Base-by-base conservation (phyloP, 805 yeast species). In the Candida ortonii region DNA sequence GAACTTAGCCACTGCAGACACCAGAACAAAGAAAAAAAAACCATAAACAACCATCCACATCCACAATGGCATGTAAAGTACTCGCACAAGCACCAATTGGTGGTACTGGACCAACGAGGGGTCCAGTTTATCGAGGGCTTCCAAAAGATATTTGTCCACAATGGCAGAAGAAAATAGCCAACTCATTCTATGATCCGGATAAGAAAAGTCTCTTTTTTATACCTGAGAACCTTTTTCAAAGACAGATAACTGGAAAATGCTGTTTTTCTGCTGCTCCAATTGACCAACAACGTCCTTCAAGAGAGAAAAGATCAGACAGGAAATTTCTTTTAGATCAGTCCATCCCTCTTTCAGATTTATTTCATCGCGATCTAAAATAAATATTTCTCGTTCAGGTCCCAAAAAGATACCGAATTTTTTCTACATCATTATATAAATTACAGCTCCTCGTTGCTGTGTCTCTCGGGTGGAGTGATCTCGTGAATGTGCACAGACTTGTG, bases 401-500 rank as follows among this genome's bases (percentile, higher is more conserved):
- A n/a, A n/a, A n/a, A n/a, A n/a, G n/a, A n/a, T n/a, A n/a, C 22
- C 22, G 15, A n/a, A 6, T 17, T 22, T 16, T 11, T 10, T 18
- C 5, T 28, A 28, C 29, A 26, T 6, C n/a, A 10, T 16, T 18
- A 9, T 24, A 7, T 13, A 9, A 7, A 8, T 7, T 13, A 13
- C 8, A 7, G 9, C 14, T 18, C 8, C 27, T 25, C 25, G 24
- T 38, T 38, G 38, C 23, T 30, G 24, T 20, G 18, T 38, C 61
- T 44, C 33, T 57, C 61, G 8, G 67, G 67, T 14, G 65, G 64
- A 3, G 57, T 51, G 47, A 84, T 78, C 48, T 70, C 76, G 48
- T 81, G 88, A 19, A 84, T 82, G 37, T 64, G 68, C 4, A 84
- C 85, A 31, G 70, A 67, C 14, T 64, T 69, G 17, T 58, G 54